These are phyloP conservation scores for Coemansia sp. DNA, from an alignment of 192 early-diverging fungal species.

Conservation along the genomic window DNA sequence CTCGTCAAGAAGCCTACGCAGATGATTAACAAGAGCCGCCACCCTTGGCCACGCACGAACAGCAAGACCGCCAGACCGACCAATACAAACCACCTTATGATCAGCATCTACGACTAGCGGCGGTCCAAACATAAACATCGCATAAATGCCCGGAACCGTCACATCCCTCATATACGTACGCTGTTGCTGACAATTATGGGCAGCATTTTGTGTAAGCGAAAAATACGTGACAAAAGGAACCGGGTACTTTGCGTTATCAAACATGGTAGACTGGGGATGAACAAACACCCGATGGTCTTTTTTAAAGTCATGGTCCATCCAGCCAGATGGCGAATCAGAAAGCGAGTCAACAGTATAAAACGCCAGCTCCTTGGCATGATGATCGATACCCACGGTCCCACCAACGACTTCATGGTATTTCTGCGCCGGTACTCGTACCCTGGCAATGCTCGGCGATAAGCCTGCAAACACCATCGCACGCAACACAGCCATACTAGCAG, in stretches of 20 bases:
- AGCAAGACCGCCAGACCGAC: constrained; percentile 59
- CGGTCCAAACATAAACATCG: constrained; percentile 83
- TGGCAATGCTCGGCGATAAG: constrained; percentile 79
- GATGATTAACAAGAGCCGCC: constrained; percentile 74
- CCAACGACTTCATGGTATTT: constrained; percentile 72
- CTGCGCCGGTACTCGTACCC: constrained; percentile 68
- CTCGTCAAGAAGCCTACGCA: constrained; percentile 71
- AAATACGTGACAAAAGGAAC: constrained; percentile 74
- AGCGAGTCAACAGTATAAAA: constrained; percentile 64
- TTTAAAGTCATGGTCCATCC: constrained; percentile 36
- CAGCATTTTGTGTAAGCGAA: constrained; percentile 46
- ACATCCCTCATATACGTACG: constrained; percentile 60
- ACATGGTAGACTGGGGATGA: constrained; percentile 81
- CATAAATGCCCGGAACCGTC: constrained; percentile 65
- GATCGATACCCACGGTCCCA: constrained; percentile 72
- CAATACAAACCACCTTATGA: constrained; percentile 64
- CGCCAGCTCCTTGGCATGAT: constrained; percentile 71
- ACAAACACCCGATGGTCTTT: constrained; percentile 72
- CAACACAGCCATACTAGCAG: constrained; percentile 52
- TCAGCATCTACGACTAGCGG: constrained; percentile 70
- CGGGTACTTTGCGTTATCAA: constrained; percentile 61
- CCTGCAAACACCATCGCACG: constrained; percentile 80
- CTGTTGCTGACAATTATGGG: background rate
- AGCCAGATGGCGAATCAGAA: background rate
- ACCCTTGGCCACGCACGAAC: constrained; percentile 75